phyloP scores from a whole-genome alignment of 1,284 basidiomycete genomes.

The Termitomyces sp. region DNA sequence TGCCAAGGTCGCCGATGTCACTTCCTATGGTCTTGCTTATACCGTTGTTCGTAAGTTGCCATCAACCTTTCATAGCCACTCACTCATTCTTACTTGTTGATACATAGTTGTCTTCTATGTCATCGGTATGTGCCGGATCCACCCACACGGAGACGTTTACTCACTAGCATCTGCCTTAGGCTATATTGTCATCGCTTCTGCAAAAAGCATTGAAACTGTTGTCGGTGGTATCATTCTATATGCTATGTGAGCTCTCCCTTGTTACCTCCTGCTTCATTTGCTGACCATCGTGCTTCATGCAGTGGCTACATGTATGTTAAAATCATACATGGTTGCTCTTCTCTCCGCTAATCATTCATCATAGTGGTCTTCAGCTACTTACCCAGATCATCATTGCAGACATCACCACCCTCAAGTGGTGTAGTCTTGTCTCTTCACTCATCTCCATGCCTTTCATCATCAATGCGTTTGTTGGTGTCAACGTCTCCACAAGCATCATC shows the following conservation, averaged over 20 bases:
- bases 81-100: not conserved
- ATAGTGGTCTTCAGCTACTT: conserved; percentile 63
- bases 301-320: conserved; percentile 52
- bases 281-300: conserved; percentile 2
- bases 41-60: conserved; percentile 54
- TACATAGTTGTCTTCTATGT: conserved; percentile 59
- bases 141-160: not conserved
- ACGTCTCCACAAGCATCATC: conserved; percentile 57
- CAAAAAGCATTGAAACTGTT: conserved; percentile 47
- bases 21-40: conserved; percentile 56
- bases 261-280: not conserved
- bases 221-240: conserved; percentile 55
- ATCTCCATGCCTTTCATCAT: conserved; percentile 67
- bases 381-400: conserved; percentile 80
- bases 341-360: not conserved
- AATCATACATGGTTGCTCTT: not conserved
- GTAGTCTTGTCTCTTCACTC: conserved; percentile 65
- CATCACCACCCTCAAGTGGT: conserved; percentile 75
- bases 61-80: not conserved
- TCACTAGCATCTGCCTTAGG: conserved; percentile 28
- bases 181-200: conserved; percentile 67
- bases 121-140: conserved; percentile 29
- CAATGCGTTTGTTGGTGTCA: conserved; percentile 66
- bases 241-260: conserved; percentile 38
- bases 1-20: conserved; percentile 74